Percentiles rank a stretch among this genome's conserved stretches.
Conservation (phyloP, 176 grass and related monocot genomes). For the Pontederia paniculata region DNA sequence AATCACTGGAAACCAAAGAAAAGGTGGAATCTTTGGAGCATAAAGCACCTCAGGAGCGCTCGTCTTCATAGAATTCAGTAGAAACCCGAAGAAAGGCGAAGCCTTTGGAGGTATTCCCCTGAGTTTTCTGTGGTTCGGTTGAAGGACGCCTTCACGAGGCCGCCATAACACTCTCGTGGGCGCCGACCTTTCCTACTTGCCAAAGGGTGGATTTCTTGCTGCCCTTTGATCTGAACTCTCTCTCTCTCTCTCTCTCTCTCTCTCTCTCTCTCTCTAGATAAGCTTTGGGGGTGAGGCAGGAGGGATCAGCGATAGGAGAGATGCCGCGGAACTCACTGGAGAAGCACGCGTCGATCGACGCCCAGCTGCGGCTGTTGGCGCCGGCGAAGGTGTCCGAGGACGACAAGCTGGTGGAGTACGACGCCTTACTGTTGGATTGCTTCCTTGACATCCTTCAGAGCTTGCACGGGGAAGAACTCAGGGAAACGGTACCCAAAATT, state of each 20-base stretch:
- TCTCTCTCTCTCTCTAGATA: too few species aligned
- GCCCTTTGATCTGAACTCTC: not conserved
- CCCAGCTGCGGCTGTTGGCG: slow-evolving; percentile 41
- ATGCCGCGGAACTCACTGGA: slow-evolving; percentile 16
- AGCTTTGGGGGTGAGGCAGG: not conserved
- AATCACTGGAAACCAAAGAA: too few species aligned
- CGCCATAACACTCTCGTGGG: not conserved
- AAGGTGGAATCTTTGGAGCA: too few species aligned
- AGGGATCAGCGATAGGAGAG: not conserved
- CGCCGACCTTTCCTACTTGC: slow-evolving; percentile 1
- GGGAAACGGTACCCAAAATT: slow-evolving; percentile 29
- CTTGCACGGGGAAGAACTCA: slow-evolving; percentile 29
- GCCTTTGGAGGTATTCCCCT: not conserved
- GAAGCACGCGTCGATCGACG: slow-evolving; percentile 31
- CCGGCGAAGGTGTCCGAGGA: slow-evolving; percentile 45
- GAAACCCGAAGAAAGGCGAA: not conserved
- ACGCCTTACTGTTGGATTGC: slow-evolving; percentile 35
- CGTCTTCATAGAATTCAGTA: not conserved
- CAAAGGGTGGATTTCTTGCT: not conserved
- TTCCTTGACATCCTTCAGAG: slow-evolving; percentile 44
- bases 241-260: too few species aligned
- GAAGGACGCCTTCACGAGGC: not conserved
- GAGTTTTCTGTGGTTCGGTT: not conserved
- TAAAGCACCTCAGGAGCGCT: too few species aligned
- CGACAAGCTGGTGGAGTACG: slow-evolving; percentile 45